These are phyloP conservation scores for Fusarium caatingaense DNA, from an alignment of 2,329 filamentous ascomycete species.

Conservation along the genomic window DNA sequence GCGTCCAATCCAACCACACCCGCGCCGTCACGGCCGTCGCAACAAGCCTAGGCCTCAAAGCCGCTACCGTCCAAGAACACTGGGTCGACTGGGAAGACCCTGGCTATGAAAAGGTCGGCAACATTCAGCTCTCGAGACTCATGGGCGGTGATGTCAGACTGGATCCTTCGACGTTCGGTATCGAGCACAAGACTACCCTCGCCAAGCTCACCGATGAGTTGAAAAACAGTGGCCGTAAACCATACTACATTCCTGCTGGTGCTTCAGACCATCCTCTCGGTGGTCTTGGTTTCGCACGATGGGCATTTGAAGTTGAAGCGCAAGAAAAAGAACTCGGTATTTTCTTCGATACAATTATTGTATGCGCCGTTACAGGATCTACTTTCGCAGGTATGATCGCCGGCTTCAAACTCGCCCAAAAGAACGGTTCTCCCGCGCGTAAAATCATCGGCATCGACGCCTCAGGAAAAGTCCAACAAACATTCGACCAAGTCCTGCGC, in stretches of 20 bases:
- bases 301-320: constrained; percentile 74
- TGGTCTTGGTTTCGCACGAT: constrained; percentile 76
- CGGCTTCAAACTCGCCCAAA: constrained; percentile 74
- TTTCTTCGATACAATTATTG: constrained; percentile 75
- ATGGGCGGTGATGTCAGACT: constrained; percentile 74
- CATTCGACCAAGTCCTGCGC: constrained; percentile 71
- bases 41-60: constrained; percentile 66
- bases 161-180: constrained; percentile 71
- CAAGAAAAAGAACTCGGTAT: constrained; percentile 71
- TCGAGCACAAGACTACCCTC: constrained; percentile 74
- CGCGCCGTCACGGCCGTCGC: constrained; percentile 74
- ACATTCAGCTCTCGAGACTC: constrained; percentile 75
- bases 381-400: constrained; percentile 79
- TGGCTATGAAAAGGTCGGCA: constrained; percentile 73
- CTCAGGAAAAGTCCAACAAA: constrained; percentile 60
- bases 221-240: constrained; percentile 63
- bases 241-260: constrained; percentile 79
- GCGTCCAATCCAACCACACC: constrained; percentile 77
- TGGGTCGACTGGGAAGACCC: constrained; percentile 73
- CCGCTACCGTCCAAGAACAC: constrained; percentile 70
- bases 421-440: constrained; percentile 57
- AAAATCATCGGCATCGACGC: constrained; percentile 74
- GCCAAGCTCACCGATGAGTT: constrained; percentile 66
- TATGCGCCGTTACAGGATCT: constrained; percentile 77
- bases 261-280: constrained; percentile 77